Base-by-base conservation (phyloP, 2,329 filamentous ascomycete species). In the Orbilia brochopaga region DNA sequence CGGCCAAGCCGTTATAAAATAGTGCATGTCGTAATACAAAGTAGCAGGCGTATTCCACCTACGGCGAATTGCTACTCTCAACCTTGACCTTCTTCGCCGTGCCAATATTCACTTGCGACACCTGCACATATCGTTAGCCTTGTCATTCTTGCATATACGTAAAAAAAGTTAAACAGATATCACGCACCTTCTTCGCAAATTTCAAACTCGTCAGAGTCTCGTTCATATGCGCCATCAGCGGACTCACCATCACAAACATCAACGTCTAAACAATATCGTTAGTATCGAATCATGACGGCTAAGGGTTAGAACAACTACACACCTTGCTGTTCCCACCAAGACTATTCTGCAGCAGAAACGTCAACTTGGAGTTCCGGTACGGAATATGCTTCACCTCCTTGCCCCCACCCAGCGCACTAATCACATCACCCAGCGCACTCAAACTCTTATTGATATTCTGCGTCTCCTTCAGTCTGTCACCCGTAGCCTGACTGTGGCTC, bases 181-280 rank as follows among this genome's bases (percentile, higher is more conserved):
- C 27, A 32, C 37, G 54, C 19, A 69, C 92, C 85, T 96, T 97
- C 35, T 91, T 95, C 15, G 94, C 94, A 80, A 99, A 99, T 77
- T 94, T 89, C 80, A 99, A 83, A 83, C 92, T 97, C 50, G 92
- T 96, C 78, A 97, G 83, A 1, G 92, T 97, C 83, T 99, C 94
- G 77, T 89, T 90, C 74, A 97, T 83, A 81, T 97, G 94, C 4
- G 88, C 90, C 81, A 95, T 90, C 69, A 97, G 82, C 35, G 94
- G 94, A 76, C 90, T 94, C 64, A 96, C 90, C 92, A 97, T 97
- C 79, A 97, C 91, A 79, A 99, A 96, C 94, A 99, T 99, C 77
- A 99, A 88, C 0, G 94, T 99, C 81, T 72, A 61, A 53, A 48
- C 2, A 32, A 13, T n/a, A 56, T n/a, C n/a, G 60, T 72, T 23